Conservation (phyloP, 306 rosid species). For the Cucurbita ficifolia region DNA sequence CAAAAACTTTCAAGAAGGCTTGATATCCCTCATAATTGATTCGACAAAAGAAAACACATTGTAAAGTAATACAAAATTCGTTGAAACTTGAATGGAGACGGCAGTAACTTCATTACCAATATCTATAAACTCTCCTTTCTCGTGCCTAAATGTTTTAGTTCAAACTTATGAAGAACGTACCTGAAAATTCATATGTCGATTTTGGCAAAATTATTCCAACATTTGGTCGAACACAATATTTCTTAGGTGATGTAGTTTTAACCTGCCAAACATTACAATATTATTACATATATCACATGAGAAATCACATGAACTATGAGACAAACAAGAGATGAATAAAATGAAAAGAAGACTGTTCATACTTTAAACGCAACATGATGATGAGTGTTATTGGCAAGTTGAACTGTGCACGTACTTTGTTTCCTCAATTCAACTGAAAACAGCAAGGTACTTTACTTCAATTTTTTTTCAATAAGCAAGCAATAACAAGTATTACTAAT, state of each 20-base stretch:
- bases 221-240: slow-evolving; percentile 79
- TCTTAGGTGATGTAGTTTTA: slow-evolving; percentile 88
- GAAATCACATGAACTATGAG: background rate
- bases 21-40: background rate
- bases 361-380: slow-evolving; percentile 80
- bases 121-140: background rate
- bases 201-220: slow-evolving; percentile 68
- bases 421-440: slow-evolving; percentile 66
- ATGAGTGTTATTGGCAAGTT: slow-evolving; percentile 40
- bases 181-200: slow-evolving; percentile 49
- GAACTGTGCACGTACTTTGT: slow-evolving; percentile 68
- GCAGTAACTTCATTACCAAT: background rate
- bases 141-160: background rate
- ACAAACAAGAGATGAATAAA: background rate
- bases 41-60: background rate
- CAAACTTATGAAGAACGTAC: slow-evolving; percentile 19
- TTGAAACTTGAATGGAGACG: background rate
- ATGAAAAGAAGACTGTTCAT: slow-evolving; percentile 2
- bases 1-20: background rate
- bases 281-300: background rate
- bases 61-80: background rate
- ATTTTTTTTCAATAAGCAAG: background rate
- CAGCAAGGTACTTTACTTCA: background rate
- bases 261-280: slow-evolving; percentile 32
- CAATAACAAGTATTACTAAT: background rate